Base-by-base conservation (phyloP, 495 filamentous ascomycete species). In the Penicilliopsis zonata region DNA sequence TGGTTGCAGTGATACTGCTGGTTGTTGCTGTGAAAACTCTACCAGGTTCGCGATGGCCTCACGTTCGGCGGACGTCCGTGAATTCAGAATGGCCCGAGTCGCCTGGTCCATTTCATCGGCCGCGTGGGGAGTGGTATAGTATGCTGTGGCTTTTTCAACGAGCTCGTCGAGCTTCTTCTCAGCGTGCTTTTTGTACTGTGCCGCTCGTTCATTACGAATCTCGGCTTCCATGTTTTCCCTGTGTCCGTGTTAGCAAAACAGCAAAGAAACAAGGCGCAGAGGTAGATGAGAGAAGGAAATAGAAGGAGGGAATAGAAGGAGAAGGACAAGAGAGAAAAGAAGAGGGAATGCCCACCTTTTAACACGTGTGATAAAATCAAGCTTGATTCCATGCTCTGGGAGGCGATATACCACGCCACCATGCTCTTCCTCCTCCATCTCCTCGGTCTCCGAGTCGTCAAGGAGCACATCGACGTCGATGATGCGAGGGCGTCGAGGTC, bases 381-480 rank as follows among this genome's bases (percentile, higher is more conserved):
- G 59, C 52, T 82, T 79, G 54, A 94, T 70, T 21, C 83, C 83
- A 40, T 64, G 65, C 43, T 77, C 80, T 0, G 80, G 72, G 22
- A 93, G 53, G 29, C 72, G 67, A 50, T 79, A 81, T 19, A 78
- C 59, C 9, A 73, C 63, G 14, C 76, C 80, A 24, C 63, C 59
- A 13, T 63, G 52, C 29, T 61, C 45, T 24, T 66, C 45, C 8
- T 77, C 69, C 30, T 67, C 55, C 26, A 74, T 59, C 5, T 59
- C 53, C 20, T 70, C 72, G 9, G 56, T 58, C 29, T 76, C 70
- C 23, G 72, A 67, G 10, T 76, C 70, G 4, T 63, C 63, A 9
- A 55, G 55, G 13, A 81, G 73, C 24, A 76, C 61, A 21, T 78
- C 74, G 14, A 92, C 60, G 29, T 94, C 86, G 42, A 93, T 79